Evolutionary conservation across 2,329 filamentous ascomycete species (phyloP).

Genomic region (Fusarium anthophilum): DNA sequence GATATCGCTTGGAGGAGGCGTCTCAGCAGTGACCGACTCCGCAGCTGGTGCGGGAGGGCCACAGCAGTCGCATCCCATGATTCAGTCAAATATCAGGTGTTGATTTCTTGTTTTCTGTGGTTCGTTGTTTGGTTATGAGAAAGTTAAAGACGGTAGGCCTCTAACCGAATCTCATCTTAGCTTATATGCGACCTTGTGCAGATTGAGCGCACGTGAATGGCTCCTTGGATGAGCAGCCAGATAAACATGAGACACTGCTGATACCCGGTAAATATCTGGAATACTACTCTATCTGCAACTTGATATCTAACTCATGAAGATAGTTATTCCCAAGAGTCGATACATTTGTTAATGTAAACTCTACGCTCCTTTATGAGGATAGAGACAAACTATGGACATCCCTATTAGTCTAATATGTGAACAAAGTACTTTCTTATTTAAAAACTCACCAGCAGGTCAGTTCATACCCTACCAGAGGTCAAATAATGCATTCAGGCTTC

Average conservation of each 20-base stretch:
- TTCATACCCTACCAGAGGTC: neutral
- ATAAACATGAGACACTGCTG: neutral
- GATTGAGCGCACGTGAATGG: slow-evolving; percentile 18
- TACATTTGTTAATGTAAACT: neutral
- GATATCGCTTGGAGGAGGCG: neutral
- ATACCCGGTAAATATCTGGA: neutral
- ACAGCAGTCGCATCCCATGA: slow-evolving; percentile 32
- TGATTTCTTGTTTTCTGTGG: neutral
- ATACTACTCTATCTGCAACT: neutral
- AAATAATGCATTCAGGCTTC: neutral
- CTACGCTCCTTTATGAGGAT: neutral
- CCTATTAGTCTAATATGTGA: too few species aligned
- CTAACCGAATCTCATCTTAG: neutral
- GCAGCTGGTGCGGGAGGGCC: slow-evolving; percentile 2
- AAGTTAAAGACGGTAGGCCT: neutral
- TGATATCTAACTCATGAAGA: neutral
- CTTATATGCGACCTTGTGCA: neutral
- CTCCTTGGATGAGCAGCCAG: too few species aligned
- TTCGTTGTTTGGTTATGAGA: neutral
- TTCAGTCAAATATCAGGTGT: neutral
- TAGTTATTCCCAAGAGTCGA: neutral
- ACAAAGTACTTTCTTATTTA: neutral
- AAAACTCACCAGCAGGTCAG: neutral
- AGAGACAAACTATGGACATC: too few species aligned
- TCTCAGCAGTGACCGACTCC: neutral